Evolutionary conservation across 805 yeast genomes (phyloP).

Genomic region (Suhomyces sp.): DNA sequence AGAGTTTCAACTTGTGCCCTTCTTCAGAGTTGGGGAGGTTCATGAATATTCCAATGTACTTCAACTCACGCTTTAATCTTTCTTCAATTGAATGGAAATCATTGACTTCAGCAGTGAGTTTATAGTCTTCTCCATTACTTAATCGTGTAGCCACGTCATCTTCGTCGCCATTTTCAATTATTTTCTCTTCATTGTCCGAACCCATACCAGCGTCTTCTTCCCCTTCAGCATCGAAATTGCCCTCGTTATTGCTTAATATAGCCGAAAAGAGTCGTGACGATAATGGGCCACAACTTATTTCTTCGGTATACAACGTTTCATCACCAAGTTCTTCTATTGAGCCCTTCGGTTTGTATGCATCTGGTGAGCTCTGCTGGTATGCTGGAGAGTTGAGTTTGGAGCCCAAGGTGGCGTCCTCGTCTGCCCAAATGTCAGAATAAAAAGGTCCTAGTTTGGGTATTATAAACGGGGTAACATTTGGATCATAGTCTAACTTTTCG

Average conservation of each 20-base stretch:
- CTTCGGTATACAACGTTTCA: conserved; percentile 64
- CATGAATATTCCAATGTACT: conserved; percentile 86
- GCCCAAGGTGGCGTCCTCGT: conserved; percentile 60
- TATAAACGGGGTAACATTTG: conserved; percentile 63
- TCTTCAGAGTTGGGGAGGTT: conserved; percentile 43
- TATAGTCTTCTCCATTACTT: conserved; percentile 30
- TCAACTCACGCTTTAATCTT: conserved; percentile 78
- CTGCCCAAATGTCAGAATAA: conserved; percentile 83
- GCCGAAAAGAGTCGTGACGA: conserved; percentile 84
- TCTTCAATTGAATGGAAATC: conserved; percentile 86
- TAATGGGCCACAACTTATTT: conserved; percentile 86
- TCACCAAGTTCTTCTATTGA: conserved; percentile 57
- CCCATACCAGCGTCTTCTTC: conserved; percentile 15
- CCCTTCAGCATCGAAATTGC: conserved; percentile 14
- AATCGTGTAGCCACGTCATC: conserved; percentile 37
- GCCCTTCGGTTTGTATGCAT: conserved; percentile 55
- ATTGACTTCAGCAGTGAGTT: conserved; percentile 45
- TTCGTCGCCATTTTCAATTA: conserved; percentile 10
- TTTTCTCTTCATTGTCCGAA: conserved; percentile 4
- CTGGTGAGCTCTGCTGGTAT: conserved; percentile 38
- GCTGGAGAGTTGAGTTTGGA: conserved; percentile 48
- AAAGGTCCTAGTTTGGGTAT: conserved; percentile 84
- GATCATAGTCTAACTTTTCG: conserved; percentile 53
- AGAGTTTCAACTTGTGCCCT: conserved; percentile 17
- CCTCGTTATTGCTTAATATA: conserved; percentile 47